Conservation (phyloP, 2,329 filamentous ascomycete genomes). For the Fusarium sarcochroum region DNA sequence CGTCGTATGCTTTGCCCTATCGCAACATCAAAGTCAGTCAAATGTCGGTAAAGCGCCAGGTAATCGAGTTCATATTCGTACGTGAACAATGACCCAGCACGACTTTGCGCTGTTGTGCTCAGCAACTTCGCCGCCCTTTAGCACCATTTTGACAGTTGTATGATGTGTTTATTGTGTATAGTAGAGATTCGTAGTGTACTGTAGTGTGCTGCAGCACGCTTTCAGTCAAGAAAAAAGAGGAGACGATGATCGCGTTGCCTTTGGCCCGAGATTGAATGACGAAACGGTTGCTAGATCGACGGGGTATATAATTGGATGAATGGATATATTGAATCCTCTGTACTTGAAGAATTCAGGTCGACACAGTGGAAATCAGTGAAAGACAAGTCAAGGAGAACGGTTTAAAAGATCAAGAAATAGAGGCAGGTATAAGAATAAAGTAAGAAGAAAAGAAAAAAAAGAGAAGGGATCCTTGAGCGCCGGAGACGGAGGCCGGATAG, state of each 20-base stretch:
- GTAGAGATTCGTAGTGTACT: background rate
- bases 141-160: constrained; percentile 53
- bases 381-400: constrained; percentile 1
- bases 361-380: background rate
- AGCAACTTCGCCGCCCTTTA: constrained; percentile 68
- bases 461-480: constrained; percentile 7
- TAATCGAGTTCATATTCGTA: constrained; percentile 51
- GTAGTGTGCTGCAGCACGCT: background rate
- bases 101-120: constrained; percentile 86
- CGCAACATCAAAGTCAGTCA: constrained; percentile 33
- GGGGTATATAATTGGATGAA: constrained; percentile 4
- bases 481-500: constrained; percentile 27
- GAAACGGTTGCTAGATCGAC: constrained; percentile 33
- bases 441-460: background rate
- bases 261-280: constrained; percentile 44
- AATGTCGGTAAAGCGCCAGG: constrained; percentile 16
- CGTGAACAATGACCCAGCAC: constrained; percentile 93
- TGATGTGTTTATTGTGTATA: background rate
- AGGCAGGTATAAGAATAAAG: background rate
- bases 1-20: constrained; percentile 86
- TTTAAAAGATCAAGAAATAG: background rate
- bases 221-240: constrained; percentile 2
- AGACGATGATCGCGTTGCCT: constrained; percentile 26
- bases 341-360: background rate
- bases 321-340: background rate